Conservation (phyloP, 306 rosid genomes). For the Vigna hirtella region DNA sequence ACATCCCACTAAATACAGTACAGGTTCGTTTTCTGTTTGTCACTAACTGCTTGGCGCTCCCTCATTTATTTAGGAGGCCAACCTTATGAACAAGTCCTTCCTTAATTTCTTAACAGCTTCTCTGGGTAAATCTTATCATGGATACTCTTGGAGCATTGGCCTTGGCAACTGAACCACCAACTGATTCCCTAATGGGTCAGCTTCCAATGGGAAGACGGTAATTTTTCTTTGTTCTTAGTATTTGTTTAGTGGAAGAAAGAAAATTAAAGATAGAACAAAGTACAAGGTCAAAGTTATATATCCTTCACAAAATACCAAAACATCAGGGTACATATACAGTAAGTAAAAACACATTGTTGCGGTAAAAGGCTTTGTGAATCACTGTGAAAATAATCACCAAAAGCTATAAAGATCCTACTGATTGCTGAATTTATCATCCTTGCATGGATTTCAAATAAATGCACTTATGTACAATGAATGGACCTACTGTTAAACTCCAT, state of each 20-base stretch:
- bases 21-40: constrained; percentile 68
- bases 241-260: not conserved
- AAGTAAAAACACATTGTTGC: not conserved
- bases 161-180: constrained; percentile 97
- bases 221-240: not conserved
- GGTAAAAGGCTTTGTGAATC: not conserved
- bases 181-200: constrained; percentile 87
- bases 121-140: constrained; percentile 99
- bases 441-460: constrained; percentile 31
- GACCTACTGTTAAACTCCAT: constrained; percentile 28
- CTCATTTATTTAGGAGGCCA: constrained; percentile 14
- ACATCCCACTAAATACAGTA: constrained; percentile 91
- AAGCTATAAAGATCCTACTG: constrained; percentile 26
- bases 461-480: not conserved
- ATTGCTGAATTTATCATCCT: not conserved
- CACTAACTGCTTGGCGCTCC: constrained; percentile 23
- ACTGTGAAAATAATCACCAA: constrained; percentile 2
- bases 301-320: constrained; percentile 8
- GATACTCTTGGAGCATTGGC: constrained; percentile 98
- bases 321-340: not conserved
- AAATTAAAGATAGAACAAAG: not conserved
- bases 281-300: not conserved
- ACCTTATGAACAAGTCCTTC: constrained; percentile 33
- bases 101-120: constrained; percentile 67
- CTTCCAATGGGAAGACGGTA: constrained; percentile 87